Evolutionary conservation across 2,329 filamentous ascomycete genomes (phyloP), one percentile per base, ranked within the genome.

Genomic region (Chrysosporium keratinophilum): DNA sequence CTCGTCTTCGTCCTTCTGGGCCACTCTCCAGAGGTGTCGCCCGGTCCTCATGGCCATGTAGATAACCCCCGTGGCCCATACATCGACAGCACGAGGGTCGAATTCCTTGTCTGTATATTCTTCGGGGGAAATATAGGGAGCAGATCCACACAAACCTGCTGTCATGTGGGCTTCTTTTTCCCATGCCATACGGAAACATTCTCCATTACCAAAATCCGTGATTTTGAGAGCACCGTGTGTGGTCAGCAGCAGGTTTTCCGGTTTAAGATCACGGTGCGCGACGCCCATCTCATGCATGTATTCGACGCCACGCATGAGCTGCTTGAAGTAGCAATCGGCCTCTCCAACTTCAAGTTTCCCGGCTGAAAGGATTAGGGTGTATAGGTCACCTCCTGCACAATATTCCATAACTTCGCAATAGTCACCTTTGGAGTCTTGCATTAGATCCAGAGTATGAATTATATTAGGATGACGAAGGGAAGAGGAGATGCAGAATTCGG

Each of bases 321-420:
- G 93, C 74, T 97, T 95, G 78, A 98, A 98, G 70, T 93, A 94
- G 72, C 93, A 98, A 69, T 98, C 93, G 56, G 93, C 91, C 71
- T 98, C 93, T 57, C 82, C 77, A 31, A 94, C 88, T 68, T 72
- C 90, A 17, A 98, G 82, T 70, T 95, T 95, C 56, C 88, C 88
- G 37, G 89, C 88, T 5, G 93, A 83, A 31, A 97, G 81, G 17
- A 98, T 86, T 4, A 98, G 78, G 0, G 89, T 96, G 70, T 97
- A 97, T 20, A 98, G 77, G 67, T 98, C 93, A 56, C 93, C 93
- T 57, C 93, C 93, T 37, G 91, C 90, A 68, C 93, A 98, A 67
- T 93, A 98, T 71, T 98, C 93, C 93, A 98, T 98, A 50, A 98
- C 93, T 69, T 98, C 93, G 71, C 93, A 98, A 70, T 93, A 97